These are phyloP conservation scores for Mediolabrus comicus DNA, from an alignment of 108 stramenopile genomes.

Conservation along the genomic window DNA sequence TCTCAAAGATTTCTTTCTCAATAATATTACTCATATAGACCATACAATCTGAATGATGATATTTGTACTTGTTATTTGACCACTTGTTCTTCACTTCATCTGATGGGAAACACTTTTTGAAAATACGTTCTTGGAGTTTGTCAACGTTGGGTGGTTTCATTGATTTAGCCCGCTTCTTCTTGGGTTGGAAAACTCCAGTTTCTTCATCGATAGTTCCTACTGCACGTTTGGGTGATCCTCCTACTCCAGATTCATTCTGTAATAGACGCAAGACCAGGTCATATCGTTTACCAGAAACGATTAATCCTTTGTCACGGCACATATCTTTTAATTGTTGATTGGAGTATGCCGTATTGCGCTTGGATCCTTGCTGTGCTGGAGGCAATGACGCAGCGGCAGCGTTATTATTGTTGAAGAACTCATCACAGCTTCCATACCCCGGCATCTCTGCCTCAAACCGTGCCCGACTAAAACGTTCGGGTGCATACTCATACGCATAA, in stretches of 20 bases:
- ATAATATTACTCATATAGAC: slow-evolving; percentile 5
- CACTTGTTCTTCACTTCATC: slow-evolving; percentile 8
- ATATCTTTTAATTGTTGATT: slow-evolving; percentile 3
- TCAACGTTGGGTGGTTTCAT: slow-evolving; percentile 13
- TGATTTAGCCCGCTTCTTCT: slow-evolving; percentile 13
- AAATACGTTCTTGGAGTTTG: slow-evolving; percentile 14
- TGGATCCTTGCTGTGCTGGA: slow-evolving; percentile 6
- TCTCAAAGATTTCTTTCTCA: slow-evolving; percentile 15
- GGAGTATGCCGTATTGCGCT: slow-evolving; percentile 8
- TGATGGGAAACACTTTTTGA: slow-evolving; percentile 13
- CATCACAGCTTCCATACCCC: slow-evolving; percentile 5
- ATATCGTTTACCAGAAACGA: slow-evolving; percentile 8
- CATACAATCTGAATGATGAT: slow-evolving; percentile 9
- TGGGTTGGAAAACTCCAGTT: slow-evolving; percentile 9
- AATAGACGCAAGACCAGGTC: slow-evolving; percentile 17
- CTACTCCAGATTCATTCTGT: slow-evolving; percentile 8
- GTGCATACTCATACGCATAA: slow-evolving; percentile 13
- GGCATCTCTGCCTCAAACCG: slow-evolving; percentile 10
- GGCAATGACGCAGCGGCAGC: not conserved
- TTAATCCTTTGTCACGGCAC: slow-evolving; percentile 11
- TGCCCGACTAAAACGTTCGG: slow-evolving; percentile 7
- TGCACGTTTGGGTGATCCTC: slow-evolving; percentile 5
- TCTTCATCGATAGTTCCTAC: slow-evolving; percentile 8
- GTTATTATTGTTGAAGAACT: not conserved
- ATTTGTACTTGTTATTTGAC: slow-evolving; percentile 21